Evolutionary conservation across 2,329 filamentous ascomycete genomes (phyloP).

Genomic region (Aaosphaeria pasadenensis): DNA sequence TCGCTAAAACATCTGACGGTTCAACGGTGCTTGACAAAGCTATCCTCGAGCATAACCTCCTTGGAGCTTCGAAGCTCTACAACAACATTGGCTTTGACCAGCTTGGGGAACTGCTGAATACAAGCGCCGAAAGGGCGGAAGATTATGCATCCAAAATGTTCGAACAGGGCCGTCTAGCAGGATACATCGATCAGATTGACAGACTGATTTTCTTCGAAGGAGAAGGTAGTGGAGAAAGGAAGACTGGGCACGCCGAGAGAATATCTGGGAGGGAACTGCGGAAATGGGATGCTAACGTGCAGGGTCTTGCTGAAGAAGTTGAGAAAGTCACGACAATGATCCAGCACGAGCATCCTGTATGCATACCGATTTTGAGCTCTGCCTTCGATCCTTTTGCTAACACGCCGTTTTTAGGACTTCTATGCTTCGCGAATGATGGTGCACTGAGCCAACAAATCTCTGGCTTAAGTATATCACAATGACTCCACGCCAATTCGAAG

Average conservation of each 20-base stretch:
- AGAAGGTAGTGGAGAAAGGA: slow-evolving; percentile 67
- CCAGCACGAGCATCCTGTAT: slow-evolving; percentile 70
- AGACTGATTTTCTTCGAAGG: slow-evolving; percentile 84
- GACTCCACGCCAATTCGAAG: too few species aligned
- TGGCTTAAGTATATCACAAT: too few species aligned
- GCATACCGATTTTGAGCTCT: neutral
- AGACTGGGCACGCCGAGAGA: slow-evolving; percentile 59
- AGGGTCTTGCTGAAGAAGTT: slow-evolving; percentile 82
- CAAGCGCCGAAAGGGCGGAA: slow-evolving; percentile 79
- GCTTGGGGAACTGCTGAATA: slow-evolving; percentile 72
- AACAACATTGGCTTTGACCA: slow-evolving; percentile 58
- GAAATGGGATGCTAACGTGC: slow-evolving; percentile 86
- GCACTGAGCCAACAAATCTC: neutral
- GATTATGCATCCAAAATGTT: slow-evolving; percentile 93
- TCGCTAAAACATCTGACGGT: slow-evolving; percentile 85
- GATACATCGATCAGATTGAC: slow-evolving; percentile 92
- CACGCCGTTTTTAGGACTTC: neutral
- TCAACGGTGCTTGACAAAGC: slow-evolving; percentile 90
- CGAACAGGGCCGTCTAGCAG: slow-evolving; percentile 83
- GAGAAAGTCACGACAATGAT: slow-evolving; percentile 81
- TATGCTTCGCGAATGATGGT: neutral
- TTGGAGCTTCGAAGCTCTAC: slow-evolving; percentile 68
- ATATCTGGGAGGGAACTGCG: slow-evolving; percentile 69
- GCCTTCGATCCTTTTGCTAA: too few species aligned
- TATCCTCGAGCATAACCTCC: slow-evolving; percentile 92